Evolutionary conservation across 1,284 basidiomycete genomes (phyloP), one percentile per base, ranked within the genome.

Genomic region (Ustilago loliicola): DNA sequence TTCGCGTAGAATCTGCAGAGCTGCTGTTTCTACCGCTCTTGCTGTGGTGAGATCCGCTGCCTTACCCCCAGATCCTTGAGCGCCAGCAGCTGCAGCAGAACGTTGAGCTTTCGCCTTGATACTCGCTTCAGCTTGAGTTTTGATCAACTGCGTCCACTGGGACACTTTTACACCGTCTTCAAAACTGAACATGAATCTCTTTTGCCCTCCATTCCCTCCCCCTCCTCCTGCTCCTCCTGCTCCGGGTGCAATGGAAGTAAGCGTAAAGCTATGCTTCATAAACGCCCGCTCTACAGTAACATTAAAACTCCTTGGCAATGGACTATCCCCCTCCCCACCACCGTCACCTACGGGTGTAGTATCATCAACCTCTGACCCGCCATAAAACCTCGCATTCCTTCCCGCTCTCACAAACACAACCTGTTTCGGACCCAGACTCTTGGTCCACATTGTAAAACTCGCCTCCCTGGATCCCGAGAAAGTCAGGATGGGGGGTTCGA

Each of bases 401-500:
- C 84, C 84, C 11, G 76, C 66, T 5, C 81, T 72, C 25, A 86
- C 77, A 66, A 85, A 85, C 7, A 82, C 69, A 10, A 83, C 52
- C 38, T 80, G 73, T 51, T 79, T 74, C 0, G 74, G 36, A 4
- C 84, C 85, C 0, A 84, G 70, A 13, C 60, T 57, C 21, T 77
- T 76, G 42, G 77, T 75, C 63, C 77, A 79, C 63, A 86, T 80
- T 5, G 74, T 81, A 61, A 85, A 86, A 10, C 65, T 74, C 21
- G 79, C 71, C 32, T 72, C 64, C 48, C 72, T 70, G n/a, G 65
- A 47, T 1, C 40, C 32, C 8, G 66, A 55, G 54, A 86, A 86
- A 0, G 80, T 76, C 25, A 86, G 63, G 10, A 86, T 62, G 1
- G 83, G 81, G 17, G 85, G 85, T 25, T 84, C 81, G 53, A 83